Evolutionary conservation across 2,329 filamentous ascomycete genomes (phyloP).

Genomic region (Aspergillus proliferans): DNA sequence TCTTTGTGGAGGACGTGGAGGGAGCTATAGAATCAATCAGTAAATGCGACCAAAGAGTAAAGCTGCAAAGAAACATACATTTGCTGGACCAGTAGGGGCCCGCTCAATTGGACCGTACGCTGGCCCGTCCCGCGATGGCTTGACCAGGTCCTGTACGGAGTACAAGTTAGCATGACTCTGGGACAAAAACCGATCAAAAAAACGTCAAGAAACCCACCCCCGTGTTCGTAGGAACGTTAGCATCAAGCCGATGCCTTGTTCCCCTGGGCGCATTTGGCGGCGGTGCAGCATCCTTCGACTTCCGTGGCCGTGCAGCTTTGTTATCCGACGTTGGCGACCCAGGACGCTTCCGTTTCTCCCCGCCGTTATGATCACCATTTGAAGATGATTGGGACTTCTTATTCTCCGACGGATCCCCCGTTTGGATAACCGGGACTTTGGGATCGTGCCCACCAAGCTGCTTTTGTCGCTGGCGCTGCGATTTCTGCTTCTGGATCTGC

Average conservation of each 20-base stretch:
- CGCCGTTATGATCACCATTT: constrained; percentile 9
- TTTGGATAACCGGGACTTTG: constrained; percentile 36
- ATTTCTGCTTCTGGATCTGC: constrained; percentile 25
- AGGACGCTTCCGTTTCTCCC: constrained; percentile 29
- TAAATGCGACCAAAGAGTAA: constrained; percentile 4
- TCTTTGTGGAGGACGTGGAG: constrained; percentile 9
- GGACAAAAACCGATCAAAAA: background rate
- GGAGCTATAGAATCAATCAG: constrained; percentile 14
- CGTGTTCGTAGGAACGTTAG: constrained; percentile 14
- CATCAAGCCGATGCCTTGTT: constrained; percentile 17
- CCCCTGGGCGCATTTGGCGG: constrained; percentile 22
- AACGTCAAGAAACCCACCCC: constrained; percentile 10
- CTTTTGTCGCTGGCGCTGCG: constrained; percentile 34
- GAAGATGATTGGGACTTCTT: constrained; percentile 6
- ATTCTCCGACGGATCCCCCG: constrained; percentile 14
- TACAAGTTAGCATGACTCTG: background rate
- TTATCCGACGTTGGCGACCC: constrained; percentile 18
- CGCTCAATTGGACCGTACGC: constrained; percentile 20
- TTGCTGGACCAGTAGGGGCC: constrained; percentile 12
- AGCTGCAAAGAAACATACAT: constrained; percentile 14
- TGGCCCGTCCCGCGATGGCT: constrained; percentile 34
- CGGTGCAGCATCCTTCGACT: constrained; percentile 16
- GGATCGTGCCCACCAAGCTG: constrained; percentile 42
- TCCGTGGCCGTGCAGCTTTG: constrained; percentile 23
- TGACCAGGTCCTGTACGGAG: constrained; percentile 28